Conservation (phyloP, 1,284 basidiomycete genomes). For the Malassezia nana region DNA sequence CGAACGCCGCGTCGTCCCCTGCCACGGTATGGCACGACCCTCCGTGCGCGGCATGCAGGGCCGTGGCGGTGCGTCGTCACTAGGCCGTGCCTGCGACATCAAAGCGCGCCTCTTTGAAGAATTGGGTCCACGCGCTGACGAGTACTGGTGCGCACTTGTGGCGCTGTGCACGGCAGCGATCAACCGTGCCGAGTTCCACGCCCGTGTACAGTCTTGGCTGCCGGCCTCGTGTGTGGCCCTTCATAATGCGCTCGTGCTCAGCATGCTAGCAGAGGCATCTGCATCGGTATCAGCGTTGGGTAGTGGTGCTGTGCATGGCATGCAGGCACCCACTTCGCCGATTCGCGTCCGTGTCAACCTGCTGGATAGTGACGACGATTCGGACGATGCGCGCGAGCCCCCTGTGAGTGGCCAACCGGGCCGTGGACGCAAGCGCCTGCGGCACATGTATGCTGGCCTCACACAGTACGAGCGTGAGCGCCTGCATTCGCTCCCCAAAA, state of each 20-base stretch:
- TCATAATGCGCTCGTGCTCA: conserved; percentile 50
- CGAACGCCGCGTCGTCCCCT: no score
- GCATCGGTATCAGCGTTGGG: conserved; percentile 25
- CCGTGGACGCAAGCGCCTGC: conserved; percentile 41
- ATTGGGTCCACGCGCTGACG: conserved; percentile 34
- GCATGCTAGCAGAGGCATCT: conserved; percentile 50
- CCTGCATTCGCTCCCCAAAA: conserved; percentile 35
- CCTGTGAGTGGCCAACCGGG: conserved; percentile 5
- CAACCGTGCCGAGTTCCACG: conserved; percentile 48
- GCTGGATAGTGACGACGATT: conserved; percentile 24
- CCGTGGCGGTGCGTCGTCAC: not conserved
- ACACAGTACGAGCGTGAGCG: conserved; percentile 35
- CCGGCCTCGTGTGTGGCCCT: conserved; percentile 46
- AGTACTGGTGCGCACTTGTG: conserved; percentile 49
- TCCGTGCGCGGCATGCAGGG: not conserved
- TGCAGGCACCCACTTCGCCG: conserved; percentile 19
- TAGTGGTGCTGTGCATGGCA: conserved; percentile 8
- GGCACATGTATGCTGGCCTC: conserved; percentile 34
- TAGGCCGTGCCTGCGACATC: conserved; percentile 4
- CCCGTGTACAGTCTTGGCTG: conserved; percentile 30
- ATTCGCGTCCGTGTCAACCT: conserved; percentile 13
- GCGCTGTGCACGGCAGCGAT: conserved; percentile 49
- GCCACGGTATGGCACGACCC: conserved; percentile 1
- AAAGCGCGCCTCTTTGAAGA: conserved; percentile 18
- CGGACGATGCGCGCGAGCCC: conserved; percentile 19